Conservation (phyloP, 1,284 basidiomycete genomes). For the Apiotrichum mycotoxinovorans region DNA sequence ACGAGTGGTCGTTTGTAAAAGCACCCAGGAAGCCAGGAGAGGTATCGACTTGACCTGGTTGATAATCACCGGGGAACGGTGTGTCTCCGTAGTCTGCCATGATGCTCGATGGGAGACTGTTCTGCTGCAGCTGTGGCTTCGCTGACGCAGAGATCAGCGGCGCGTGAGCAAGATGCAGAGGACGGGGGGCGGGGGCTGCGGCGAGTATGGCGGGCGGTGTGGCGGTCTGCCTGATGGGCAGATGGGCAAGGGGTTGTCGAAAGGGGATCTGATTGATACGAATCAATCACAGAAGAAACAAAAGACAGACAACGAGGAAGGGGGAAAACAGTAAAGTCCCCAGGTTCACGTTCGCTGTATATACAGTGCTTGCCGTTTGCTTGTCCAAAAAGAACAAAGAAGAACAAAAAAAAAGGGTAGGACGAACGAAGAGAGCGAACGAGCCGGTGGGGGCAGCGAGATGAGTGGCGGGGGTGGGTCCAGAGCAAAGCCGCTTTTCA, state of each 20-base stretch:
- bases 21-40: slow-evolving; percentile 15
- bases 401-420: neutral
- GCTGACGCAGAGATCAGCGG: slow-evolving; percentile 2
- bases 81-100: slow-evolving; percentile 16
- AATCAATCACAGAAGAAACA: neutral
- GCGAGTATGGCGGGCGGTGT: slow-evolving; percentile 7
- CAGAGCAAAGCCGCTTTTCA: too few species aligned
- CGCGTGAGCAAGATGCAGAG: neutral
- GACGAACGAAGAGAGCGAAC: neutral
- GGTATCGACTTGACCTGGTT: slow-evolving; percentile 17
- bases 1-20: slow-evolving; percentile 6
- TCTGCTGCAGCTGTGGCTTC: neutral
- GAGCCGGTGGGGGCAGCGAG: too few species aligned
- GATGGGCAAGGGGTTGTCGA: neutral
- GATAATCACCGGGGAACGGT: slow-evolving; percentile 22
- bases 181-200: neutral
- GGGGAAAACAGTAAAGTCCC: neutral
- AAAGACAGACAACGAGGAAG: neutral
- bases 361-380: neutral
- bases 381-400: neutral
- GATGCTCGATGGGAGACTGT: neutral
- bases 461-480: too few species aligned
- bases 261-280: neutral
- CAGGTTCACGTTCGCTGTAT: neutral
- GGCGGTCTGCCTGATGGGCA: neutral